Percentiles rank a stretch among this genome's conserved stretches.
Conservation (phyloP, 1,284 basidiomycete genomes). For the Polyporus tsugae region DNA sequence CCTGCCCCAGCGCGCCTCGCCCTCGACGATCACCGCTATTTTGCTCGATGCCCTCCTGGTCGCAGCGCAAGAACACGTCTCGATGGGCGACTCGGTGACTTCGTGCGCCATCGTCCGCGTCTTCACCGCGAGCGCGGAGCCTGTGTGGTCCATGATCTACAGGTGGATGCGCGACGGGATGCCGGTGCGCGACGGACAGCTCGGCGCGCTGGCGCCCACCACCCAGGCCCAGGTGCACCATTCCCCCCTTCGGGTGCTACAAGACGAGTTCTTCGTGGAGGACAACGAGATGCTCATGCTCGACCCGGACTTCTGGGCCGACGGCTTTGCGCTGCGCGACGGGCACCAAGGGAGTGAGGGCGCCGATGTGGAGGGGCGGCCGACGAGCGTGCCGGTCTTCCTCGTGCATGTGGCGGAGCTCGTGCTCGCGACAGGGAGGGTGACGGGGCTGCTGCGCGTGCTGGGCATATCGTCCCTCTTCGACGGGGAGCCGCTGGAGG, state of each 20-base stretch:
- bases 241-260: constrained; percentile 44
- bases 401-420: constrained; percentile 63
- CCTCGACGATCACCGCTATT: constrained; percentile 57
- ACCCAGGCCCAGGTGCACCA: constrained; percentile 7
- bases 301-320: constrained; percentile 84
- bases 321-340: constrained; percentile 69
- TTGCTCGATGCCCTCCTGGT: constrained; percentile 72
- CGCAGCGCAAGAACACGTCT: constrained; percentile 60
- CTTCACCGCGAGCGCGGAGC: constrained; percentile 70
- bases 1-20: constrained; percentile 53
- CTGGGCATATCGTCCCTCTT: constrained; percentile 44
- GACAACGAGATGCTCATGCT: constrained; percentile 68
- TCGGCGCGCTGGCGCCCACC: constrained; percentile 6
- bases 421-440: constrained; percentile 80
- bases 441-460: constrained; percentile 72
- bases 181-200: constrained; percentile 52
- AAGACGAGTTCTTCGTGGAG: constrained; percentile 87
- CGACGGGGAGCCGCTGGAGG: constrained; percentile 24
- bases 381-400: constrained; percentile 64
- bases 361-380: constrained; percentile 25
- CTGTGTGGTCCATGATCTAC: constrained; percentile 77
- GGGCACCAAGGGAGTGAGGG: constrained; percentile 39
- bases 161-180: constrained; percentile 82
- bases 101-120: constrained; percentile 65
- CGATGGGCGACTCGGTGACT: constrained; percentile 61